Evolutionary conservation across 192 early-diverging fungal species (phyloP).

Genomic region (Piromyces finnis): DNA sequence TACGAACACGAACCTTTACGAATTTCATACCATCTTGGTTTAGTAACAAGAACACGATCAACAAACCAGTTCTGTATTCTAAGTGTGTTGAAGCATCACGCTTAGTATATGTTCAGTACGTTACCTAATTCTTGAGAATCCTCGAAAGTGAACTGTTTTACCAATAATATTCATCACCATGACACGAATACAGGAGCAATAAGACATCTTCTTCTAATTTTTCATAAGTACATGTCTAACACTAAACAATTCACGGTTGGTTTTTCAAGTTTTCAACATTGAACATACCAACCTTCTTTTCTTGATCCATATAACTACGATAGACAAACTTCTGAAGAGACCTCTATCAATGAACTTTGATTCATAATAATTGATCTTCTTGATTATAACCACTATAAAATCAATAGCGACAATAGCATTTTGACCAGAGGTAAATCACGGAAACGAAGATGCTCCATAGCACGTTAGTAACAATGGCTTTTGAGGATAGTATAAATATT

Average conservation of each 20-base stretch:
- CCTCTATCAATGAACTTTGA: constrained; percentile 92
- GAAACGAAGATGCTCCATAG: constrained; percentile 92
- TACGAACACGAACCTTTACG: constrained; percentile 92
- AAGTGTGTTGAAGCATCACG: constrained; percentile 84
- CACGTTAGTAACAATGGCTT: constrained; percentile 83
- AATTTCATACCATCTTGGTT: constrained; percentile 89
- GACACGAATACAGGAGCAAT: constrained; percentile 82
- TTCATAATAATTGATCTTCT: constrained; percentile 99
- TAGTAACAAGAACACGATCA: constrained; percentile 91
- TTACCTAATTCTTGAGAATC: constrained; percentile 83
- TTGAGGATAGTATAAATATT: constrained; percentile 95
- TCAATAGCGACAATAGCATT: constrained; percentile 89
- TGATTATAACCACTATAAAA: constrained; percentile 98
- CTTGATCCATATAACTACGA: constrained; percentile 87
- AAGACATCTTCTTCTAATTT: constrained; percentile 90
- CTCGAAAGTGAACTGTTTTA: constrained; percentile 73
- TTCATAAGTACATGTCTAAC: constrained; percentile 82
- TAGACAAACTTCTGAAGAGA: constrained; percentile 89
- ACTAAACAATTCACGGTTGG: constrained; percentile 83
- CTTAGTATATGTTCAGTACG: constrained; percentile 63
- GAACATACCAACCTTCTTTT: constrained; percentile 71
- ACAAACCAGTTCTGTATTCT: constrained; percentile 90
- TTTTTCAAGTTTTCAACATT: constrained; percentile 82
- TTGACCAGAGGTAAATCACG: constrained; percentile 91
- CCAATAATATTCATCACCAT: constrained; percentile 96